Evolutionary conservation across 352 stramenopile species (phyloP).

Genomic region (Globisporangium alternatum): DNA sequence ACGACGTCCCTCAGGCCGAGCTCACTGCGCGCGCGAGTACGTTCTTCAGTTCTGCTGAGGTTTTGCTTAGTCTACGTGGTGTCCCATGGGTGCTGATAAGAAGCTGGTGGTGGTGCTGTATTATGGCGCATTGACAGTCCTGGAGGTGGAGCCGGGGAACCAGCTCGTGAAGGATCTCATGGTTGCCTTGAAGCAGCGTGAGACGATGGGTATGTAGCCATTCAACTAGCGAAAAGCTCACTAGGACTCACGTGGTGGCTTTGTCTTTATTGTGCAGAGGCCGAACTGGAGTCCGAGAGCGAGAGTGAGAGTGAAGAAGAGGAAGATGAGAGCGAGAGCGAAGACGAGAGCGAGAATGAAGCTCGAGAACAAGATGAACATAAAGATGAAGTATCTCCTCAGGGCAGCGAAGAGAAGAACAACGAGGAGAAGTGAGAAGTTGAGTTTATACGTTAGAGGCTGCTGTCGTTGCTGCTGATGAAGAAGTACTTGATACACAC

Average conservation of each 20-base stretch:
- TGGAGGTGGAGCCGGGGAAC: constrained; percentile 59
- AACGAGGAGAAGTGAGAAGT: constrained; percentile 10
- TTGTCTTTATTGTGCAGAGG: constrained; percentile 20
- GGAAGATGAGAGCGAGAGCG: constrained; percentile 20
- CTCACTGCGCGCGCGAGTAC: constrained; percentile 43
- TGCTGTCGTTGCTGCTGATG: neutral
- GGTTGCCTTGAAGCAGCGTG: constrained; percentile 55
- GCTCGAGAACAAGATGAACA: constrained; percentile 16
- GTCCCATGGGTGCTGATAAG: neutral
- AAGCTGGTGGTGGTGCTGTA: neutral
- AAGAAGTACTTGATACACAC: constrained; percentile 1
- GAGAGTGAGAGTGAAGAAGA: constrained; percentile 54
- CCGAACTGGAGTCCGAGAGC: constrained; percentile 34
- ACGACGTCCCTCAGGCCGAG: constrained; percentile 51
- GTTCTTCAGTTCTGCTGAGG: constrained; percentile 1
- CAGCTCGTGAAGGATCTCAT: constrained; percentile 62
- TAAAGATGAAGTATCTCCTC: constrained; percentile 25
- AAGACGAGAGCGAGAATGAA: constrained; percentile 20
- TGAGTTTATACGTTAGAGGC: neutral
- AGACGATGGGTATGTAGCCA: constrained; percentile 33
- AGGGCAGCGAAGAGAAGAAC: constrained; percentile 19
- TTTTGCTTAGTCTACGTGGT: neutral
- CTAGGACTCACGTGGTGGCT: neutral
- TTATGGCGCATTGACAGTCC: constrained; percentile 28
- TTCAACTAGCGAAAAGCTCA: neutral